Conservation (phyloP, 768 basidiomycete species). For the Lentinula raphanica region DNA sequence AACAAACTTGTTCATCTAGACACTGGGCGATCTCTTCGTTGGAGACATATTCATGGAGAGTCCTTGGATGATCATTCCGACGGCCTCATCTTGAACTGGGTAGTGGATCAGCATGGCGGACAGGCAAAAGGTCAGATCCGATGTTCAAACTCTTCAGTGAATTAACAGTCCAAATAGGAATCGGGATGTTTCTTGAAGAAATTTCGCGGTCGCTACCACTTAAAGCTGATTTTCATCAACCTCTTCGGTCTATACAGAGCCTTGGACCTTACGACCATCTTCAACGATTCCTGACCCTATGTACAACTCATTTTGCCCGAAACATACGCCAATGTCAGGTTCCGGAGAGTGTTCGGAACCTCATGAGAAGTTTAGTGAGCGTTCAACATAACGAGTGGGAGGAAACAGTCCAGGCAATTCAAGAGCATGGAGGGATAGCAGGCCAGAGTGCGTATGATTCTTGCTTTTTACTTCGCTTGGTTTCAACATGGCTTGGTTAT, state of each 20-base stretch:
- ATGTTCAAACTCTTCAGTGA: not conserved
- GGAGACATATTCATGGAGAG: conserved; percentile 13
- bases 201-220: not conserved
- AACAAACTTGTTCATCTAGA: conserved; percentile 11
- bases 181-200: conserved; percentile 18
- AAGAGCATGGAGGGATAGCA: conserved; percentile 13
- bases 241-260: conserved; percentile 1
- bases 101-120: conserved; percentile 14
- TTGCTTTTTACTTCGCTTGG: no score
- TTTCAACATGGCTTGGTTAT: no score
- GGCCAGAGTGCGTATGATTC: conserved; percentile 10
- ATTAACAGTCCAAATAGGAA: conserved; percentile 8
- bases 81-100: conserved; percentile 9
- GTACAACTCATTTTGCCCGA: conserved; percentile 13
- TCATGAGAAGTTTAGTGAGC: conserved; percentile 20
- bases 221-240: conserved; percentile 18
- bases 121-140: conserved; percentile 19
- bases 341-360: conserved; percentile 5
- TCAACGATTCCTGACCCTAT: conserved; percentile 14
- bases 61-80: conserved; percentile 4
- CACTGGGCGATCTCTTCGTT: conserved; percentile 11
- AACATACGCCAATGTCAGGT: conserved; percentile 15
- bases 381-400: conserved; percentile 18
- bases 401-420: conserved; percentile 12
- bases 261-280: conserved; percentile 20